Conservation (phyloP, 2,329 filamentous ascomycete genomes). For the Fusarium begoniae region DNA sequence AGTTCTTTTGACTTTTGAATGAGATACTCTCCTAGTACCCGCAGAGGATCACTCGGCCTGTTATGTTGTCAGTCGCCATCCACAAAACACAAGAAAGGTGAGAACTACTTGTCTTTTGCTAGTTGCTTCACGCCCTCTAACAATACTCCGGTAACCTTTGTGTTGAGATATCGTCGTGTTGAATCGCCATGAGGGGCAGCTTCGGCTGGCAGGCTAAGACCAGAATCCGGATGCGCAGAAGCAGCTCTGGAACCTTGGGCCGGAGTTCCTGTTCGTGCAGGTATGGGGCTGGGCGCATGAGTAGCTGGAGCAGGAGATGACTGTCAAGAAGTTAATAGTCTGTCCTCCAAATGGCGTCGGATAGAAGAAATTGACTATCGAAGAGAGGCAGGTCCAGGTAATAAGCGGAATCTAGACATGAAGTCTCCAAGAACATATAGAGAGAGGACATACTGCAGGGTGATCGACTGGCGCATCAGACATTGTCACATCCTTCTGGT, state of each 20-base stretch:
- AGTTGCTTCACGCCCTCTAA: slow-evolving; percentile 80
- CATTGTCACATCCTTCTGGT: slow-evolving; percentile 55
- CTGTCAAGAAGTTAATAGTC: slow-evolving; percentile 28
- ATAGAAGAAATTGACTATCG: slow-evolving; percentile 1
- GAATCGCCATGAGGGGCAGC: slow-evolving; percentile 73
- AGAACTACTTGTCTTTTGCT: slow-evolving; percentile 75
- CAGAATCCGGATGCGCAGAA: slow-evolving; percentile 64
- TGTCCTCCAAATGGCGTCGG: not conserved
- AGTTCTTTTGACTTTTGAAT: slow-evolving; percentile 73
- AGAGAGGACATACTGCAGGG: slow-evolving; percentile 46
- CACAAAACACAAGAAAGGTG: not conserved
- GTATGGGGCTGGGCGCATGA: slow-evolving; percentile 53
- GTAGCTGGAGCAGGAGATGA: slow-evolving; percentile 52
- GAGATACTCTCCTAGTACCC: slow-evolving; percentile 75
- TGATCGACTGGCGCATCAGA: slow-evolving; percentile 54
- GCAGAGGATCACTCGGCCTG: slow-evolving; percentile 73
- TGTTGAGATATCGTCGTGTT: slow-evolving; percentile 75
- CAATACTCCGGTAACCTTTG: slow-evolving; percentile 72
- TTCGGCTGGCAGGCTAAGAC: slow-evolving; percentile 65
- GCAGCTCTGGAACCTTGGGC: slow-evolving; percentile 62
- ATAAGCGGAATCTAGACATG: not conserved
- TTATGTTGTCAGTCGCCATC: slow-evolving; percentile 13
- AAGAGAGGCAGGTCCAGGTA: not conserved
- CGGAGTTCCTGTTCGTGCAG: slow-evolving; percentile 60
- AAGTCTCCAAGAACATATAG: not conserved